Evolutionary conservation across 495 filamentous ascomycete species (phyloP).

Genomic region (Aspergillus egyptiacus): DNA sequence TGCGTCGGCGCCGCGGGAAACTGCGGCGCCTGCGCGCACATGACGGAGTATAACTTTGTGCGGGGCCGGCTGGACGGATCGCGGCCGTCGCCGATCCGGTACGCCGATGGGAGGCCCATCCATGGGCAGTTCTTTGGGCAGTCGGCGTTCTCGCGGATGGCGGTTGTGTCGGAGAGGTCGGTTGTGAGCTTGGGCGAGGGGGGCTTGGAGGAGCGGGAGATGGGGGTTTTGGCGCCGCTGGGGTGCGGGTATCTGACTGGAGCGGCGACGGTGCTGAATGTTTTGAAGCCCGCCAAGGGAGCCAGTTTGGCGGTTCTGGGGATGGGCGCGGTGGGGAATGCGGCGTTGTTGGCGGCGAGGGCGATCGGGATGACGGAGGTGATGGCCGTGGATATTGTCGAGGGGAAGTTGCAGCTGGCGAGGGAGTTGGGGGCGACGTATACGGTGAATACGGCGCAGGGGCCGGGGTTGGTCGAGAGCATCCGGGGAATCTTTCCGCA

Average conservation of each 20-base stretch:
- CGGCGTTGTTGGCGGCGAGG: constrained; percentile 31
- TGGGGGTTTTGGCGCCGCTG: constrained; percentile 35
- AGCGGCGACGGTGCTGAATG: constrained; percentile 39
- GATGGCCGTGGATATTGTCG: constrained; percentile 41
- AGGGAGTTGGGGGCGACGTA: constrained; percentile 39
- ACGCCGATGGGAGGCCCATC: constrained; percentile 24
- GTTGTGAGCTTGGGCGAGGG: constrained; percentile 25
- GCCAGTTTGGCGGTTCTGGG: constrained; percentile 33
- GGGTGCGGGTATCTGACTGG: constrained; percentile 47
- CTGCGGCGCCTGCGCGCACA: constrained; percentile 26
- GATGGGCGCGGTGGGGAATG: constrained; percentile 39
- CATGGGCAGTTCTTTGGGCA: constrained; percentile 42
- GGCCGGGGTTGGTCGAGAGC: constrained; percentile 20
- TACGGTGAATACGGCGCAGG: constrained; percentile 28
- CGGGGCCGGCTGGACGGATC: constrained; percentile 19
- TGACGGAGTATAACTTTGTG: constrained; percentile 36
- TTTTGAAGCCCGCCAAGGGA: constrained; percentile 22
- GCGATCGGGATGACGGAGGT: constrained; percentile 23
- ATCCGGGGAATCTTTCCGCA: constrained; percentile 23
- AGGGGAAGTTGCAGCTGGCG: constrained; percentile 36
- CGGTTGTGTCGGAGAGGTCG: constrained; percentile 26
- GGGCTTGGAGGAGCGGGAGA: constrained; percentile 13
- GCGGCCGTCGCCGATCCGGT: constrained; percentile 15
- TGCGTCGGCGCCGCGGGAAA: constrained; percentile 13
- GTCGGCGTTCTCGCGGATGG: constrained; percentile 32